Conservation (phyloP, 768 basidiomycete species). For the Lyophyllum shimeji region DNA sequence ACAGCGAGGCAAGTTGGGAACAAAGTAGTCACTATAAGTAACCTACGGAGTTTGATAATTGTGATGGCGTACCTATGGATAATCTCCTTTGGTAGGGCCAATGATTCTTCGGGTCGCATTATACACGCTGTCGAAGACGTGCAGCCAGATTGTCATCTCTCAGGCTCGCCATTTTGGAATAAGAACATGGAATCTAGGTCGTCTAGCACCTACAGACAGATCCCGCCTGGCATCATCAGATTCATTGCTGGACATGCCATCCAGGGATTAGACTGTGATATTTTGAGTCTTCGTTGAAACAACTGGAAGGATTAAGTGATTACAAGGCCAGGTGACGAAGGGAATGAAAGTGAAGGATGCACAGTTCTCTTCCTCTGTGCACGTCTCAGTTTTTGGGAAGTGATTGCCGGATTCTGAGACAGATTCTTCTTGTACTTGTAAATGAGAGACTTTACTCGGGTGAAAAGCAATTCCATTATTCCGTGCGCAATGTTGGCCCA, state of each 20-base stretch:
- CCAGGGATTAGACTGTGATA: conserved; percentile 5
- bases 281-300: conserved; percentile 7
- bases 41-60: not conserved
- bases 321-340: not conserved
- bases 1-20: conserved; percentile 16
- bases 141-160: conserved; percentile 16
- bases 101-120: not conserved
- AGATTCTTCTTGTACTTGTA: not conserved
- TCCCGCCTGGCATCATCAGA: conserved; percentile 9
- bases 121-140: conserved; percentile 19
- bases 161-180: conserved; percentile 16
- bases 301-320: not conserved
- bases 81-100: conserved; percentile 9
- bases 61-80: conserved; percentile 4
- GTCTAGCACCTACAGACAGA: not conserved
- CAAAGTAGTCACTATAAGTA: conserved; percentile 11
- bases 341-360: not conserved
- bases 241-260: conserved; percentile 27
- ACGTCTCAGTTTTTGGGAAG: not conserved
- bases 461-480: not conserved
- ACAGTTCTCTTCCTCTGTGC: not conserved
- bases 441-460: not conserved
- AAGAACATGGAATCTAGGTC: conserved; percentile 11
- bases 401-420: not conserved
- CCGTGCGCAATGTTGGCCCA: not conserved